Percentiles rank a stretch among this genome's conserved stretches.
These are phyloP conservation scores for Rhododendron molle DNA, from an alignment of 148 eudicot genomes.

Conservation along the genomic window DNA sequence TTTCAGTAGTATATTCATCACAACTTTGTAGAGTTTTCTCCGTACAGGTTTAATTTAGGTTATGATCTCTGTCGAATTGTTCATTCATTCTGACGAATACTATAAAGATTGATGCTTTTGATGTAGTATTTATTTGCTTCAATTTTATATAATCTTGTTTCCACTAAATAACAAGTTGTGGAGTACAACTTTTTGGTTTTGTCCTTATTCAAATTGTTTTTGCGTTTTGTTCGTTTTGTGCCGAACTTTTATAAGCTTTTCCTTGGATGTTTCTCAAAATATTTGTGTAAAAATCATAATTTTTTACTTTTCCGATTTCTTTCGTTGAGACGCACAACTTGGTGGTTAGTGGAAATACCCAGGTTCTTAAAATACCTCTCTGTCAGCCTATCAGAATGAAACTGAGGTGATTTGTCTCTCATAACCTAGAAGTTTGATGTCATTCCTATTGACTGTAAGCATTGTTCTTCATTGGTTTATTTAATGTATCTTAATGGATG, in stretches of 20 bases:
- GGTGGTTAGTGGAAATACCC: no score
- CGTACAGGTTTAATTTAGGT: neutral
- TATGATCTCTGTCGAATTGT: neutral
- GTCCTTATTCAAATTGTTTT: no score
- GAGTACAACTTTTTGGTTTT: no score
- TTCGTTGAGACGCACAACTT: no score
- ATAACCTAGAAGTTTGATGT: neutral
- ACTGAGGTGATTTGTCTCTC: neutral
- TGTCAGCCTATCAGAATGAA: neutral
- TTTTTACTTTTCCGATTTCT: no score
- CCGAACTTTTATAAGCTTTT: no score
- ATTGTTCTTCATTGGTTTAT: neutral
- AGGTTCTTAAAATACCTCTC: neutral
- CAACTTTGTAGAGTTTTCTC: neutral
- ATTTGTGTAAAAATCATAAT: no score
- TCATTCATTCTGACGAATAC: neutral
- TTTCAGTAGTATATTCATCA: neutral
- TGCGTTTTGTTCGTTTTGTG: no score
- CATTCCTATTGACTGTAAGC: constrained; percentile 1
- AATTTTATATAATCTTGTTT: neutral
- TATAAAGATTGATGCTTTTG: neutral
- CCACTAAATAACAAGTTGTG: neutral
- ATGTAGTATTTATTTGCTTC: neutral
- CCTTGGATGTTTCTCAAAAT: no score
- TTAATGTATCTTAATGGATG: neutral